Evolutionary conservation across 345 rosid species (phyloP), one percentile per base, ranked within the genome.

Genomic region (Sonneratia caseolaris): DNA sequence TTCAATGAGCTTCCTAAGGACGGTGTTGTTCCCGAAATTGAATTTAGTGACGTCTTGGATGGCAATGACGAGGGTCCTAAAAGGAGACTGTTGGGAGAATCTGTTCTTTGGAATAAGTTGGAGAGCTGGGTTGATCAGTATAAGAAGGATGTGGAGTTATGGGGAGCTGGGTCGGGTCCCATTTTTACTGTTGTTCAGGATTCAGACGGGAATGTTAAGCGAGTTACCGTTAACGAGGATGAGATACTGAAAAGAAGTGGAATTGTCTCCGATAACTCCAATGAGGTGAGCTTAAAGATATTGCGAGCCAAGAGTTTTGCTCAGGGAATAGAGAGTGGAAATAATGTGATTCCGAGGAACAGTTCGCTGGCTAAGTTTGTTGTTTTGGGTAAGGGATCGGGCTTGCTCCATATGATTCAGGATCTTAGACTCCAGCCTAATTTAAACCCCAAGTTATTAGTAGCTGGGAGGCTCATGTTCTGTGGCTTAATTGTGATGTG

Each of bases 161-260:
- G 95, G 98, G 95, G 98, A 8, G 57, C 87, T 42, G 98, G 95
- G 57, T 81, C 90, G 18, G 79, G 77, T 78, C 90, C 86, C 3
- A 79, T 92, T 76, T 89, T 92, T 71, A 86, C 81, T 3, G 86
- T 89, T 59, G 80, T 79, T 81, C 73, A 80, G 79, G 91, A 88
- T 73, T 69, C 74, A 1, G 73, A 78, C 70, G 95, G 97, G 37
- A 83, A 84, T 62, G 85, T 89, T 27, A 85, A 82, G 81, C 76
- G 71, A 77, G 93, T 90, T 32, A 64, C 68, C 15, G 85, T 90
- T 69, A 61, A 90, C 73, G 89, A 86, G 73, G 81, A 81, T 67
- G 97, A 91, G 72, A 74, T 93, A 22, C 68, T 78, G 69, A 71
- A 73, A 43, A 86, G 93, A 82, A 82, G 76, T 68, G 51, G 55